Base-by-base conservation (phyloP, 75 land plant species). In the Selaginella moellendorffii region DNA sequence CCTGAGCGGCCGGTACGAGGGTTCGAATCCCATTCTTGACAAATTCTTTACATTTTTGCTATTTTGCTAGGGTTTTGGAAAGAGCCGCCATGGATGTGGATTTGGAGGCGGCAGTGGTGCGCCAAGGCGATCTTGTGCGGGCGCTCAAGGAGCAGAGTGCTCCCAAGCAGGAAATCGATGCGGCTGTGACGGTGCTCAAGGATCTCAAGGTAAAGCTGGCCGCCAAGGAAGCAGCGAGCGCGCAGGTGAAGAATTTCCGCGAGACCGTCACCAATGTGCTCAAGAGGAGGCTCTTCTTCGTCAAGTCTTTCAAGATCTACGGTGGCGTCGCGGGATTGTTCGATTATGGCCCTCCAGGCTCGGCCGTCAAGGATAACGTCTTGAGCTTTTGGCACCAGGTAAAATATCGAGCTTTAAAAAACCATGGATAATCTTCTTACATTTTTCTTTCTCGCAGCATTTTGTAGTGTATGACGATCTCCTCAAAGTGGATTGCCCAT, bases 401-500 rank as follows among this genome's bases (percentile, higher is more conserved):
- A 24, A 21, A 29, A 59, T 22, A 64, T 24, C n/a, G n/a, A n/a
- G n/a, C n/a, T 18, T 62, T 21, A n/a, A 21, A 2, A 56, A n/a
- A n/a, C n/a, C n/a, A n/a, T n/a, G n/a, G n/a, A n/a, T n/a, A n/a
- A n/a, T n/a, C n/a, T n/a, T n/a, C n/a, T n/a, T n/a, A n/a, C n/a
- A n/a, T n/a, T n/a, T n/a, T 10, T 46, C 60, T 24, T 1, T 52
- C 20, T 42, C 63, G 67, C 72, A 88, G 89, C 97, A 91, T 65
- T 91, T 82, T 77, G 92, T 91, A 0, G 62, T 87, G 61, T 88
- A 91, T 65, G 97, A 91, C 68, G 77, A 80, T 63, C 86, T 91
- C 93, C 69, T 85, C 78, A 93, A 85, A 69, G 85, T 92, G 31
- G 88, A 85, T 26, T 92, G 93, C 68, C 97, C 97, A 0, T 87